Evolutionary conservation across 2,329 filamentous ascomycete genomes (phyloP).

Genomic region (Pyrenophora tritici-repentis): DNA sequence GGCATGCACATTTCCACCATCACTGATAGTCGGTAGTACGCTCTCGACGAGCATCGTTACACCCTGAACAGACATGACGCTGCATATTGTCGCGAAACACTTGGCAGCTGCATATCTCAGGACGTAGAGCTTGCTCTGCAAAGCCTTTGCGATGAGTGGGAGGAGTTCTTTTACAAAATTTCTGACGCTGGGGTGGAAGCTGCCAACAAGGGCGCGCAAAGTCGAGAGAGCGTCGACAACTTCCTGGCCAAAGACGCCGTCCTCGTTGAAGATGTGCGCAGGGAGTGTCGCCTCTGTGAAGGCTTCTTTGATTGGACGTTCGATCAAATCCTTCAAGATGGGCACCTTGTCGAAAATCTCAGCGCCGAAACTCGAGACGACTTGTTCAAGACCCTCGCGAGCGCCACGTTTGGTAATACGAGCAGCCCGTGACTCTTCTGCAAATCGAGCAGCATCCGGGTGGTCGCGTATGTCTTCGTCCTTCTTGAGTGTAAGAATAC

Average conservation of each 20-base stretch:
- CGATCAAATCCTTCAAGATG: constrained; percentile 79
- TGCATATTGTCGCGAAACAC: constrained; percentile 96
- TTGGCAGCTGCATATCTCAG: constrained; percentile 97
- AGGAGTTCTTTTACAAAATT: constrained; percentile 81
- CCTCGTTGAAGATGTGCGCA: constrained; percentile 71
- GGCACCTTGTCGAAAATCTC: constrained; percentile 82
- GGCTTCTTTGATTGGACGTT: constrained; percentile 74
- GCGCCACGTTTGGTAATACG: constrained; percentile 89
- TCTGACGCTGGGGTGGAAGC: constrained; percentile 74
- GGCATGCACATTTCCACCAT: constrained; percentile 83
- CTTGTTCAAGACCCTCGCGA: constrained; percentile 89
- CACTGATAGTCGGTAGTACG: constrained; percentile 88
- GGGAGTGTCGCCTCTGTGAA: constrained; percentile 73
- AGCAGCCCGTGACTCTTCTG: constrained; percentile 84
- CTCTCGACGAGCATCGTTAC: constrained; percentile 96
- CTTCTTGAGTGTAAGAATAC: constrained; percentile 91
- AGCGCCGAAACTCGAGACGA: constrained; percentile 78
- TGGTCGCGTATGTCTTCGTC: constrained; percentile 96
- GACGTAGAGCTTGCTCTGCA: constrained; percentile 87
- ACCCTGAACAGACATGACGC: constrained; percentile 89
- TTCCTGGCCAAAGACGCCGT: constrained; percentile 81
- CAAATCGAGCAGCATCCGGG: constrained; percentile 86
- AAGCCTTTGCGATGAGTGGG: constrained; percentile 82
- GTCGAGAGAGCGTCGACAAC: constrained; percentile 94
- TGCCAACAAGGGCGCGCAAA: constrained; percentile 90